Conservation (phyloP, 2,329 filamentous ascomycete genomes). For the Aspergillus glaucus region DNA sequence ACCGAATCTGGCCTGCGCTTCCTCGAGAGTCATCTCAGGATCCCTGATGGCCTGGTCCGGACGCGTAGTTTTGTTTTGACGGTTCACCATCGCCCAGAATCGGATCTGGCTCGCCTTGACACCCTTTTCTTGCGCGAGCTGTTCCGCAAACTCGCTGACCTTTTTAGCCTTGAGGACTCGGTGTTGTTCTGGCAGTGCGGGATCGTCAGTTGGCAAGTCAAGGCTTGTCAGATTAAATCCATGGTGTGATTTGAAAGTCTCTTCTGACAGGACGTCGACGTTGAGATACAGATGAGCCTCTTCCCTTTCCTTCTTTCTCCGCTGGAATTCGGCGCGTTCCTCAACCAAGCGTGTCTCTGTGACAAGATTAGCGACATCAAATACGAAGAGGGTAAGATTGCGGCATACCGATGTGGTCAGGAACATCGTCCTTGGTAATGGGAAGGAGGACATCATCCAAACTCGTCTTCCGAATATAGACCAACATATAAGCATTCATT, state of each 20-base stretch:
- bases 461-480: conserved; percentile 84
- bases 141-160: conserved; percentile 65
- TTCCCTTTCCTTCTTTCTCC: conserved; percentile 77
- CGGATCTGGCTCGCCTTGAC: conserved; percentile 65
- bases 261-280: conserved; percentile 72
- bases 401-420: conserved; percentile 65
- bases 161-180: conserved; percentile 69
- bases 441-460: conserved; percentile 76
- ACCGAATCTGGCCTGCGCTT: conserved; percentile 62
- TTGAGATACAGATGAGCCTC: conserved; percentile 91
- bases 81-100: conserved; percentile 96
- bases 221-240: conserved; percentile 75
- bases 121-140: conserved; percentile 64
- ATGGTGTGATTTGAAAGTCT: conserved; percentile 73
- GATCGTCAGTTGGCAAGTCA: conserved; percentile 56
- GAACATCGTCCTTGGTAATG: conserved; percentile 71
- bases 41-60: conserved; percentile 84
- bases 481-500: conserved; percentile 96
- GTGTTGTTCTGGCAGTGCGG: conserved; percentile 65
- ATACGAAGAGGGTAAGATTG: conserved; percentile 3
- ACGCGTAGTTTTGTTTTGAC: conserved; percentile 92
- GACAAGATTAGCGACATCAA: conserved; percentile 14
- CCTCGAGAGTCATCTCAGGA: conserved; percentile 68
- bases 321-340: conserved; percentile 69
- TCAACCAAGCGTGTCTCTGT: conserved; percentile 69